Evolutionary conservation across 768 basidiomycete species (phyloP).

Genomic region (Tulasnella sp.): DNA sequence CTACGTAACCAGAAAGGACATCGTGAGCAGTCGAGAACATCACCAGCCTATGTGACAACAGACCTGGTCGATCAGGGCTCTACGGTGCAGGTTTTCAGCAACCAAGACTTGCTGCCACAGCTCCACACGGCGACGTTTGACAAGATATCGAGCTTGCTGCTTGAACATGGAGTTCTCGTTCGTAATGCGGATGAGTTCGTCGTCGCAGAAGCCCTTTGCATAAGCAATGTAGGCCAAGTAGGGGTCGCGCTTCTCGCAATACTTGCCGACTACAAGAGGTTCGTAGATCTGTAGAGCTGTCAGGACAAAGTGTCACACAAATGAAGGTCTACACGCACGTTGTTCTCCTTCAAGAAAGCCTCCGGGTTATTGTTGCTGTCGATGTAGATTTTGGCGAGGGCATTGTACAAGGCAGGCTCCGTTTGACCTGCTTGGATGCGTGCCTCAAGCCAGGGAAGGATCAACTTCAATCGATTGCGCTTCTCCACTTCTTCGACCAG

Average conservation of each 20-base stretch:
- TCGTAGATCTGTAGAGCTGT: conserved; percentile 70
- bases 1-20: conserved; percentile 40
- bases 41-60: conserved; percentile 25
- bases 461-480: conserved; percentile 91
- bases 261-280: conserved; percentile 95
- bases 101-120: conserved; percentile 95
- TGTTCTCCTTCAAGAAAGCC: conserved; percentile 97
- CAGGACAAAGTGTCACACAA: conserved; percentile 30
- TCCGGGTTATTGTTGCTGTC: conserved; percentile 99
- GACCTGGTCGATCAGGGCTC: conserved; percentile 90
- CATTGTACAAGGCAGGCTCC: conserved; percentile 92
- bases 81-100: conserved; percentile 84
- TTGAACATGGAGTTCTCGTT: conserved; percentile 99
- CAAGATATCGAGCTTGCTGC: conserved; percentile 96
- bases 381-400: conserved; percentile 96
- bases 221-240: conserved; percentile 99
- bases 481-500: conserved; percentile 96
- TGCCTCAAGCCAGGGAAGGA: conserved; percentile 94
- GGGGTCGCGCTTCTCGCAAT: conserved; percentile 97
- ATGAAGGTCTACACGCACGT: conserved; percentile 51
- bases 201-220: conserved; percentile 97
- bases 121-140: conserved; percentile 91
- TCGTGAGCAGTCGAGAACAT: conserved; percentile 11
- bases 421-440: conserved; percentile 91
- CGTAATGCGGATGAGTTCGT: conserved; percentile 93